Percentiles rank a stretch among this genome's conserved stretches.
These are phyloP conservation scores for Cyclospora cayetanensis DNA, from an alignment of 169 alveolate species.

Conservation along the genomic window DNA sequence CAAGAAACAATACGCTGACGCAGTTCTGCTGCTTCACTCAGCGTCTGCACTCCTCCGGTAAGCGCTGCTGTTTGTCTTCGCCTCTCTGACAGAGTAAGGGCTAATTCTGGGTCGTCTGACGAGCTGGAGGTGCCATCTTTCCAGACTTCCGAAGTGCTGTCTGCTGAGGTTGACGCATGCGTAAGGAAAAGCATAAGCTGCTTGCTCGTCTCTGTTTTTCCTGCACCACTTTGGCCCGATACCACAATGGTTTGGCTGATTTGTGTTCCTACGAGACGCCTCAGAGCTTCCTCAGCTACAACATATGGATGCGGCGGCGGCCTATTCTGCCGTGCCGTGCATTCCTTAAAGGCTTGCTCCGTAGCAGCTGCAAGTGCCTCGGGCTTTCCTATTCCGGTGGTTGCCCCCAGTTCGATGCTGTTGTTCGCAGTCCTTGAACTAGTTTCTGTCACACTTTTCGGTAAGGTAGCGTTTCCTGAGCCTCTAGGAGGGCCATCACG, in stretches of 20 bases:
- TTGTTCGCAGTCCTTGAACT: background rate
- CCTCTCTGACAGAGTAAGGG: constrained; percentile 4
- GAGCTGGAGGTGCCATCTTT: background rate
- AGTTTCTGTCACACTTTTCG: background rate
- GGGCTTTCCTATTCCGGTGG: background rate
- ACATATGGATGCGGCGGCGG: constrained; percentile 81
- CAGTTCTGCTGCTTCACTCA: constrained; percentile 17
- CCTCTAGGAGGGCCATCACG: too few species aligned
- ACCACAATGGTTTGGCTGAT: constrained; percentile 96
- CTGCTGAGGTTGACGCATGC: background rate
- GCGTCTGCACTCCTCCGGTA: constrained; percentile 15
- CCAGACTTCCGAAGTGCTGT: too few species aligned
- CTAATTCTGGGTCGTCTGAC: background rate
- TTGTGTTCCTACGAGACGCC: constrained; percentile 58
- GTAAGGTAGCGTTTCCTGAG: too few species aligned
- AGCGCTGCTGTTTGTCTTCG: constrained; percentile 13
- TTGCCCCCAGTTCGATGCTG: background rate
- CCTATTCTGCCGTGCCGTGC: constrained; percentile 33
- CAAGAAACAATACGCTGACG: constrained; percentile 90
- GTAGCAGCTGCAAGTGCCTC: background rate
- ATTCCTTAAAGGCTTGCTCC: background rate
- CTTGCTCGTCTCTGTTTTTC: constrained; percentile 99
- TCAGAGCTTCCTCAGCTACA: constrained; percentile 70
- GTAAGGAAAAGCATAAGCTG: constrained; percentile 74
- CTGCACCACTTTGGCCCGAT: constrained; percentile 99